These are phyloP conservation scores for Wallemia mellicola DNA, from an alignment of 1,284 basidiomycete genomes.

Conservation along the genomic window DNA sequence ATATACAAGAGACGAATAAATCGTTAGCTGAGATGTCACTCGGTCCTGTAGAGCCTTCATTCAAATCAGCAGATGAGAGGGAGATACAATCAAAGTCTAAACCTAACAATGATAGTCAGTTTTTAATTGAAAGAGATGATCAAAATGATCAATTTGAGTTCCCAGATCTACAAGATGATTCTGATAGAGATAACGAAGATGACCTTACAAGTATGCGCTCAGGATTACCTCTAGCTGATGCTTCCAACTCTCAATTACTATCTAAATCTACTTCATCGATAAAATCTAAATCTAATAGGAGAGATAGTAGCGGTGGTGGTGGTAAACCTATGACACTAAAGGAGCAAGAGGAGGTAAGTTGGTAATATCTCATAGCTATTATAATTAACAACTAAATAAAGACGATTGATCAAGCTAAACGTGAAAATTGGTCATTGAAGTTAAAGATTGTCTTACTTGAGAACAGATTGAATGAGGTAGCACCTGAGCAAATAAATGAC, in stretches of 20 bases:
- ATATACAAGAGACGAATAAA: neutral
- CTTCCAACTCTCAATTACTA: neutral
- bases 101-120: neutral
- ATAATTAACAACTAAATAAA: slow-evolving; percentile 12
- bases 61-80: neutral
- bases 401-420: slow-evolving; percentile 79
- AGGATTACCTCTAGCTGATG: neutral
- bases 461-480: slow-evolving; percentile 48
- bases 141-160: neutral
- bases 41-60: neutral
- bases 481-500: slow-evolving; percentile 68
- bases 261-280: neutral
- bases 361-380: neutral
- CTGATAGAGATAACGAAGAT: neutral
- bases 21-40: neutral
- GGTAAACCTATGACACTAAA: slow-evolving; percentile 31
- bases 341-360: slow-evolving; percentile 69
- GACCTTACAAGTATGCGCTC: neutral
- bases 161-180: neutral
- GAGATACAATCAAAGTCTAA: neutral
- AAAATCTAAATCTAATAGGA: neutral
- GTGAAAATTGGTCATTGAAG: slow-evolving; percentile 82
- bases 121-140: neutral
- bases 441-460: slow-evolving; percentile 76
- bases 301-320: neutral